Conservation (phyloP, 2,329 filamentous ascomycete genomes). For the Knoxdaviesia capensis region DNA sequence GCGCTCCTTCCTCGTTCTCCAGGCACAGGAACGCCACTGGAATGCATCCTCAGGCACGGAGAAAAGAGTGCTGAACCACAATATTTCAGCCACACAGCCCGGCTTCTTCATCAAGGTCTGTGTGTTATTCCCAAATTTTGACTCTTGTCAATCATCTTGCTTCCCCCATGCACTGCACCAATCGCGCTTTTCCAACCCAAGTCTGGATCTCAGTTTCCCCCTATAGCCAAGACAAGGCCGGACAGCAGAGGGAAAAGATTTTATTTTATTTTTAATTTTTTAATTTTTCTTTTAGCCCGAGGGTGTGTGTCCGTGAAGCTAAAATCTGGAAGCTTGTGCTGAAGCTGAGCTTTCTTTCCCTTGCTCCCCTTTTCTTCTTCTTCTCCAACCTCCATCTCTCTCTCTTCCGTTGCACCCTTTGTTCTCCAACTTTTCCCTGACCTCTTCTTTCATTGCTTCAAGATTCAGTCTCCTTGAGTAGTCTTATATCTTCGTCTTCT, state of each 20-base stretch:
- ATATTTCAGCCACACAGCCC: too few relatives aligned
- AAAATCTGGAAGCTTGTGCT: constrained; percentile 1
- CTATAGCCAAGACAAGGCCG: not conserved
- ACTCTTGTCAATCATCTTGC: too few relatives aligned
- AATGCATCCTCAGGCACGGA: too few relatives aligned
- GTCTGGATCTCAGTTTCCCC: not conserved
- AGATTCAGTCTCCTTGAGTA: too few relatives aligned
- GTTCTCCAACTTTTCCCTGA: not conserved
- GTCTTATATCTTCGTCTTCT: not conserved
- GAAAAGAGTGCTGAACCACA: too few relatives aligned
- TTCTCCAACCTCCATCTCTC: not conserved
- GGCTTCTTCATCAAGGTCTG: too few relatives aligned
- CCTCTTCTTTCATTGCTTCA: not conserved
- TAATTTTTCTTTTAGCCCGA: too few relatives aligned
- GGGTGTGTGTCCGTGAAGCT: not conserved
- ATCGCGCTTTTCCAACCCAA: too few relatives aligned
- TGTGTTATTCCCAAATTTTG: too few relatives aligned
- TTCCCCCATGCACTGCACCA: too few relatives aligned
- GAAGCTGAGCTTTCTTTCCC: not conserved
- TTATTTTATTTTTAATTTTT: not conserved
- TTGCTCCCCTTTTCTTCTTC: constrained; percentile 1
- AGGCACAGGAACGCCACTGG: too few relatives aligned
- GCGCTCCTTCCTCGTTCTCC: too few relatives aligned
- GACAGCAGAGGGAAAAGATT: not conserved
- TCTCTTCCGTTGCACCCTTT: not conserved